Conservation (phyloP, 2,329 filamentous ascomycete genomes). For the Proliferodiscus dingleyae region DNA sequence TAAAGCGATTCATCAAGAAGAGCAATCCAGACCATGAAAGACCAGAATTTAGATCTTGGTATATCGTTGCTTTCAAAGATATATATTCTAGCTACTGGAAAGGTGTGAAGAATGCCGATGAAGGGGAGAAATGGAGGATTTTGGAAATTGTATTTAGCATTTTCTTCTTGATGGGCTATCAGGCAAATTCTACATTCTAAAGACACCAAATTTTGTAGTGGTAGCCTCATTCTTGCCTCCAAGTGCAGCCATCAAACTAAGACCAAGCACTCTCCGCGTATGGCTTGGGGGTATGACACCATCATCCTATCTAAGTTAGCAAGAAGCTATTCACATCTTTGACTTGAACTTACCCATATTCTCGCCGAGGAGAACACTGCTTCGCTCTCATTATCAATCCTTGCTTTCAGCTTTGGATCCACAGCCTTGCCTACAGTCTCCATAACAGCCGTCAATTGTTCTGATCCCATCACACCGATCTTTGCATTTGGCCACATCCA, state of each 20-base stretch:
- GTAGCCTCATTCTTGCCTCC: slow-evolving; percentile 60
- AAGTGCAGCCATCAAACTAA: slow-evolving; percentile 68
- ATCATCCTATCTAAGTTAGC: slow-evolving; percentile 52
- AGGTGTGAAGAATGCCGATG: no score
- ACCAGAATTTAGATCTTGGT: no score
- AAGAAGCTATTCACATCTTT: slow-evolving; percentile 7
- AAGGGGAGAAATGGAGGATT: no score
- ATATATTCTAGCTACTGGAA: no score
- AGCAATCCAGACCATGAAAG: no score
- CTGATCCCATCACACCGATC: slow-evolving; percentile 91
- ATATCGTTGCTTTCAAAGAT: no score
- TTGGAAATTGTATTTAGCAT: no score
- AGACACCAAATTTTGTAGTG: slow-evolving; percentile 70
- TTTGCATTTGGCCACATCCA: slow-evolving; percentile 99
- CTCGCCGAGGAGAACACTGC: slow-evolving; percentile 83
- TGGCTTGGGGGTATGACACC: slow-evolving; percentile 75
- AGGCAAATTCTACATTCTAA: slow-evolving; percentile 64
- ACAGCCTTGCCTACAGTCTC: slow-evolving; percentile 81
- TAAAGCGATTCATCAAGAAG: no score
- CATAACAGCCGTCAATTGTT: slow-evolving; percentile 91
- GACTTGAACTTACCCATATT: slow-evolving; percentile 59
- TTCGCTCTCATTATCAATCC: slow-evolving; percentile 88
- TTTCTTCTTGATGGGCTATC: no score
- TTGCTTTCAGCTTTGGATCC: slow-evolving; percentile 72
- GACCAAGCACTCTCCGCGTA: slow-evolving; percentile 65